phyloP scores from a whole-genome alignment of 1,284 basidiomycete species.

The Naganishia liquefaciens region DNA sequence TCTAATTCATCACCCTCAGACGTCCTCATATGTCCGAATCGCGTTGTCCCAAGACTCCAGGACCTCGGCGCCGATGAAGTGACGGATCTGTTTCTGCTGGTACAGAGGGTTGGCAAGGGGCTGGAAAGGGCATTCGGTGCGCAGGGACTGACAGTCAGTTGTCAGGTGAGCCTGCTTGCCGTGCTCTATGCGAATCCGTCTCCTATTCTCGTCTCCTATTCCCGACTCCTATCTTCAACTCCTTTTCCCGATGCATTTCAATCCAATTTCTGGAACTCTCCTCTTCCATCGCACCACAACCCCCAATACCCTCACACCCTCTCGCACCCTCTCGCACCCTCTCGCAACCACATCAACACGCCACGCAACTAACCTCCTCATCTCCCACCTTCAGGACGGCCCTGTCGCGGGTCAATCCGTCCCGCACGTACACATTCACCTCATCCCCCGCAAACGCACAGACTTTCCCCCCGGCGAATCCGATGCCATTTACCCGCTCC shows the following conservation, averaged over 20 bases:
- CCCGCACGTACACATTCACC: slow-evolving; percentile 86
- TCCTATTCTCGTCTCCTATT: not conserved
- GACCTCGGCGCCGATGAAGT: slow-evolving; percentile 74
- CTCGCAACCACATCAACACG: no score
- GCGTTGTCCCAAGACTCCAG: slow-evolving; percentile 71
- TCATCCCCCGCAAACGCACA: slow-evolving; percentile 70
- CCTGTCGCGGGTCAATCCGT: slow-evolving; percentile 80
- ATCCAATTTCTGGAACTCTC: no score
- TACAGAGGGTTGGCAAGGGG: slow-evolving; percentile 59
- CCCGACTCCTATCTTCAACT: no score
- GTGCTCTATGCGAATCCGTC: not conserved
- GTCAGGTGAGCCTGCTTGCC: slow-evolving; percentile 62
- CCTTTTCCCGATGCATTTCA: no score
- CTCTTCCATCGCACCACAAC: no score
- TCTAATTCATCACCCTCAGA: slow-evolving; percentile 58
- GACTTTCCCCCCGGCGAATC: slow-evolving; percentile 62
- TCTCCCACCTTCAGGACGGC: no score
- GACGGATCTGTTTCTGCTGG: slow-evolving; percentile 71
- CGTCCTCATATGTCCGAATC: slow-evolving; percentile 78
- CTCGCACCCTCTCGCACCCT: no score
- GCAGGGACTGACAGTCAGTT: slow-evolving; percentile 71
- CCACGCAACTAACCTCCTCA: no score
- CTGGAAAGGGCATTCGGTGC: slow-evolving; percentile 54
- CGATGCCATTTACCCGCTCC: slow-evolving; percentile 74
- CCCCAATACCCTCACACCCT: no score